These are phyloP conservation scores for Parastagonospora nodorum DNA, from an alignment of 2,329 filamentous ascomycete genomes.

Conservation along the genomic window DNA sequence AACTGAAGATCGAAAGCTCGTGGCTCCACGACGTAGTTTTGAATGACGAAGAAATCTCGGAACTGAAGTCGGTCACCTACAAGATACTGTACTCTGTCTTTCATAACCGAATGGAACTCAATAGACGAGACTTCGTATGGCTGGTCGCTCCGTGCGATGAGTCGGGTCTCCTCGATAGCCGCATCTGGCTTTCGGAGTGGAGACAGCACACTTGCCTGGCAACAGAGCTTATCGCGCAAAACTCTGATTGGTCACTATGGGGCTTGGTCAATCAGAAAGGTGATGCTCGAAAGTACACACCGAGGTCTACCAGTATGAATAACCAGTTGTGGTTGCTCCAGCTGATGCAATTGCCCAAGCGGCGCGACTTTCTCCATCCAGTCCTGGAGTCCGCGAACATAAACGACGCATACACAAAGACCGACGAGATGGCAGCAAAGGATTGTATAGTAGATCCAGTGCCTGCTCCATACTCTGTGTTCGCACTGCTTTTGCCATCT, in stretches of 20 bases:
- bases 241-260: slow-evolving; percentile 18
- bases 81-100: slow-evolving; percentile 33
- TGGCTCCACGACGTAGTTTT: slow-evolving; percentile 12
- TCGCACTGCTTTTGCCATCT: slow-evolving; percentile 70
- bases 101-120: slow-evolving; percentile 22
- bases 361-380: slow-evolving; percentile 64
- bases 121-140: slow-evolving; percentile 35
- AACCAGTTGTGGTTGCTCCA: slow-evolving; percentile 12
- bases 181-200: slow-evolving; percentile 12
- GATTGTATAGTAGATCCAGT: slow-evolving; percentile 56
- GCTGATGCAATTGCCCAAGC: slow-evolving; percentile 54
- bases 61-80: slow-evolving; percentile 29
- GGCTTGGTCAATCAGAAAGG: slow-evolving; percentile 28
- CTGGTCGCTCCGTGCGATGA: slow-evolving; percentile 32
- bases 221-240: slow-evolving; percentile 13
- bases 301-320: not conserved
- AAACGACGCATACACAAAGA: slow-evolving; percentile 45
- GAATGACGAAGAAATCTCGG: slow-evolving; percentile 17
- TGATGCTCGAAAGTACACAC: slow-evolving; percentile 30
- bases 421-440: slow-evolving; percentile 55
- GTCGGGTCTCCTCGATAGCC: slow-evolving; percentile 5
- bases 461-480: slow-evolving; percentile 52
- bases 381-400: slow-evolving; percentile 8
- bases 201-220: slow-evolving; percentile 4
- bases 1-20: slow-evolving; percentile 24